Conservation (phyloP, 1,139 yeast genomes). For the Candida albicans region DNA sequence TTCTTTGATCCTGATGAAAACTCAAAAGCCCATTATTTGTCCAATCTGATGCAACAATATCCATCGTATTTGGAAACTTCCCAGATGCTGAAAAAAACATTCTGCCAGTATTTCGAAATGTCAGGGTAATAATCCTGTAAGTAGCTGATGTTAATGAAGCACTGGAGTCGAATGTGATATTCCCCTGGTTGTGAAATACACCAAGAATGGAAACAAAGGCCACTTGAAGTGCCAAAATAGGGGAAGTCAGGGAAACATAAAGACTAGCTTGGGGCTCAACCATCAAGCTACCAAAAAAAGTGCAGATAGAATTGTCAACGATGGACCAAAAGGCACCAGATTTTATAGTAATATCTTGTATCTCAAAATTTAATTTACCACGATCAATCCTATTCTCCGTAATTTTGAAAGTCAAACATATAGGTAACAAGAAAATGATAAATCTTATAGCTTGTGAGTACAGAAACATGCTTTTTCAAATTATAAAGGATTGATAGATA, state of each 20-base stretch:
- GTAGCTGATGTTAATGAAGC: constrained; percentile 18
- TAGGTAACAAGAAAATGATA: no score
- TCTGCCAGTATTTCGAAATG: constrained; percentile 29
- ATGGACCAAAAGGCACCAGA: constrained; percentile 33
- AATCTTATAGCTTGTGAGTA: no score
- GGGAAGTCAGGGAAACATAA: constrained; percentile 19
- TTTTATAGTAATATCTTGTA: constrained; percentile 25
- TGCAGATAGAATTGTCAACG: constrained; percentile 25
- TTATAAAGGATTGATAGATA: no score
- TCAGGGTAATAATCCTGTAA: constrained; percentile 20
- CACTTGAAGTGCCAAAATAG: constrained; percentile 14
- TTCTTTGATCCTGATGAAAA: constrained; percentile 23
- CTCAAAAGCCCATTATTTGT: constrained; percentile 27
- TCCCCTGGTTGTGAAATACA: constrained; percentile 20
- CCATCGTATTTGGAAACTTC: constrained; percentile 19
- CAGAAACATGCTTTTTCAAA: no score
- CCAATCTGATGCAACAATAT: constrained; percentile 23
- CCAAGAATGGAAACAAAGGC: constrained; percentile 14
- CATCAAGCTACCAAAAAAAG: constrained; percentile 23
- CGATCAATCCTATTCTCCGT: constrained; percentile 10
- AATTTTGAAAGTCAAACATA: constrained; percentile 3
- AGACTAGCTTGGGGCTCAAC: constrained; percentile 23
- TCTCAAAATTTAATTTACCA: constrained; percentile 19
- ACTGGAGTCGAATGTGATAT: constrained; percentile 23
- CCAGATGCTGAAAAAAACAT: constrained; percentile 29